A percentile compares a stretch with the other conserved stretches of the same genome.
phyloP scores from a whole-genome alignment of 345 rosid genomes.

The Aurinia saxatilis region DNA sequence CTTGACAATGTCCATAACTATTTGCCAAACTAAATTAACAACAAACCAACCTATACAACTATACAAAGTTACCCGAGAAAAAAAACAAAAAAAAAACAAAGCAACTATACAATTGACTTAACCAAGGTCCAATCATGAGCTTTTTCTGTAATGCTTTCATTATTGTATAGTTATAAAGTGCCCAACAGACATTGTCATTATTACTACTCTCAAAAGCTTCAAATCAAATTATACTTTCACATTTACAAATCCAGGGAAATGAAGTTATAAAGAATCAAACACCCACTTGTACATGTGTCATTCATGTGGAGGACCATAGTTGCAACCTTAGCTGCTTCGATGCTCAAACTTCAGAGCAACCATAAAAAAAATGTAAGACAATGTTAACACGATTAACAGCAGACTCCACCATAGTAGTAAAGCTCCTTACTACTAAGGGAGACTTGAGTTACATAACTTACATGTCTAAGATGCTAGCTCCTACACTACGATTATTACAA shows the following conservation, averaged over 20 bases:
- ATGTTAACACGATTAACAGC: no score
- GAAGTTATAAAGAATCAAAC: no score
- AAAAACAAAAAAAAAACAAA: no score
- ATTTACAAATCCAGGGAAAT: no score
- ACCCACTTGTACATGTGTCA: conserved; percentile 96
- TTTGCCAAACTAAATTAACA: no score
- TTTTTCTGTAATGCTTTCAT: conserved; percentile 20
- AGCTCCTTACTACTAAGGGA: no score
- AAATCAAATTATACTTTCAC: no score
- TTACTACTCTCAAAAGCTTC: background rate
- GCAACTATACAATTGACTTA: no score
- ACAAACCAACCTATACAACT: no score
- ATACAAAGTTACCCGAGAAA: no score
- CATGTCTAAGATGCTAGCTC: conserved; percentile 74
- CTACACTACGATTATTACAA: conserved; percentile 61
- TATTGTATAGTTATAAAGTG: conserved; percentile 9
- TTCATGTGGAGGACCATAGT: conserved; percentile 93
- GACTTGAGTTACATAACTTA: conserved; percentile 45
- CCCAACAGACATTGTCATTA: conserved; percentile 7
- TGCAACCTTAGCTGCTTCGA: conserved; percentile 92
- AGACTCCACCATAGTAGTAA: background rate
- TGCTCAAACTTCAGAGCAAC: conserved; percentile 98
- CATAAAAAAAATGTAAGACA: no score
- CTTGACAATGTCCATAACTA: no score
- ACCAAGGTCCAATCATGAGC: conserved; percentile 26